These are phyloP conservation scores for Neurospora sublineolata DNA, from an alignment of 495 filamentous ascomycete species.

Conservation along the genomic window DNA sequence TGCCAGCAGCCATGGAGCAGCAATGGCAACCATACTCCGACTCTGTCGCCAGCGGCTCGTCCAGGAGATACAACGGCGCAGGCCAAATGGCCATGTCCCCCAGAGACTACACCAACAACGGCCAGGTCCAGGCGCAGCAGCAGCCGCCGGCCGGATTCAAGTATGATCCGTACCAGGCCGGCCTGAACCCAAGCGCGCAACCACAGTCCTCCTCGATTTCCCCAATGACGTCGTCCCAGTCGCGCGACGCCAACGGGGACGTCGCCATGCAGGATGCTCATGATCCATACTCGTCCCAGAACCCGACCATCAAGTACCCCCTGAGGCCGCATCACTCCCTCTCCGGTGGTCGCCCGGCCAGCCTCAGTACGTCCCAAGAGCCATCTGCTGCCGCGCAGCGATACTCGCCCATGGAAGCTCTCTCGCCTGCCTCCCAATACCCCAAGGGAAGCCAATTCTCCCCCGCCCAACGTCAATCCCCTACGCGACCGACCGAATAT, in stretches of 20 bases:
- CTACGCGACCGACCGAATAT: constrained; percentile 35
- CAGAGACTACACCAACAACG: constrained; percentile 28
- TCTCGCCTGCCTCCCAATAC: constrained; percentile 47
- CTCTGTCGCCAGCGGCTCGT: constrained; percentile 28
- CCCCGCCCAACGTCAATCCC: constrained; percentile 37
- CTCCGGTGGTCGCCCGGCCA: constrained; percentile 32
- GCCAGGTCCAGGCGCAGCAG: constrained; percentile 20
- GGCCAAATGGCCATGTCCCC: constrained; percentile 33
- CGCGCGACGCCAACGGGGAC: constrained; percentile 68
- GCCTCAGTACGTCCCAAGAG: constrained; percentile 54
- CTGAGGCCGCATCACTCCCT: constrained; percentile 54
- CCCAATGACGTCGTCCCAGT: constrained; percentile 52
- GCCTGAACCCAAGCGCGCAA: constrained; percentile 32
- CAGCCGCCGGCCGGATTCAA: constrained; percentile 58
- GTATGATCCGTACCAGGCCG: constrained; percentile 61
- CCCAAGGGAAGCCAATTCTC: constrained; percentile 33
- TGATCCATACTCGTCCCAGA: constrained; percentile 65
- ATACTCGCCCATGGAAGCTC: constrained; percentile 88
- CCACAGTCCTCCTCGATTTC: constrained; percentile 51
- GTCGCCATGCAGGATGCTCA: constrained; percentile 82
- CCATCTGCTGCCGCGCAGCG: constrained; percentile 75
- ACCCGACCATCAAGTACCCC: constrained; percentile 52
- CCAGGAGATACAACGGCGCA: constrained; percentile 38
- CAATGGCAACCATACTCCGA: constrained; percentile 44
- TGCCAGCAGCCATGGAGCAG: constrained; percentile 38